Evolutionary conservation across 2,329 filamentous ascomycete genomes (phyloP).

Genomic region (Phaeosphaeria sp.): DNA sequence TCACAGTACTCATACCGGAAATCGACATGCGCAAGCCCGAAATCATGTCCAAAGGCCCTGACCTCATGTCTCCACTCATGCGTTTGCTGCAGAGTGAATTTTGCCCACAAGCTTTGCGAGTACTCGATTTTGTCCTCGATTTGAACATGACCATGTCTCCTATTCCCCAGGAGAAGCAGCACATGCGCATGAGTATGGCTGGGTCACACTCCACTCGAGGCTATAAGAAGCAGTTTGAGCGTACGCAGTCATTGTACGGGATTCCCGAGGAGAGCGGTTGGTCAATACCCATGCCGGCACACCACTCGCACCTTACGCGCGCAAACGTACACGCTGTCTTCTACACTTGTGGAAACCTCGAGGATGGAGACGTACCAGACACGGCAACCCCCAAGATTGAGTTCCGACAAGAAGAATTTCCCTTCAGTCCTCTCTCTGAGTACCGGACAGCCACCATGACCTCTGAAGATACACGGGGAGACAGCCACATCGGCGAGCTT

Average conservation of each 20-base stretch:
- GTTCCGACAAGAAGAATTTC: conserved; percentile 89
- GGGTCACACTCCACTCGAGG: conserved; percentile 79
- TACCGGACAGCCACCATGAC: conserved; percentile 91
- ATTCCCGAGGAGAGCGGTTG: conserved; percentile 95
- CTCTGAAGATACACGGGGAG: conserved; percentile 78
- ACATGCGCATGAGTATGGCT: conserved; percentile 98
- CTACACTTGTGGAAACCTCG: conserved; percentile 77
- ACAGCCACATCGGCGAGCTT: conserved; percentile 80
- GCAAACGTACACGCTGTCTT: conserved; percentile 95
- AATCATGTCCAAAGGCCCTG: conserved; percentile 87
- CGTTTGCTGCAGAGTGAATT: conserved; percentile 90
- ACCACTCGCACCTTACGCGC: conserved; percentile 84
- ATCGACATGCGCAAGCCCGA: conserved; percentile 93
- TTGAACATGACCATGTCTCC: conserved; percentile 86
- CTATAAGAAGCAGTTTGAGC: conserved; percentile 91
- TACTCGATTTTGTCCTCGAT: conserved; percentile 93
- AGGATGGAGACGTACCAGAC: conserved; percentile 58
- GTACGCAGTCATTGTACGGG: conserved; percentile 91
- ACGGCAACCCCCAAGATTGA: conserved; percentile 84
- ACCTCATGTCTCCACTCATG: conserved; percentile 91
- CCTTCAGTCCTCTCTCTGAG: conserved; percentile 71
- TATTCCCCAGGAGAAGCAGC: conserved; percentile 86
- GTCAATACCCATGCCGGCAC: conserved; percentile 92
- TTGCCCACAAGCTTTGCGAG: conserved; percentile 88
- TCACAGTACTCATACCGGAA: conserved; percentile 83